A percentile compares a stretch with the other conserved stretches of the same genome.
Evolutionary conservation across 2,329 filamentous ascomycete species (phyloP).

Genomic region (Elsinoe arachidis): DNA sequence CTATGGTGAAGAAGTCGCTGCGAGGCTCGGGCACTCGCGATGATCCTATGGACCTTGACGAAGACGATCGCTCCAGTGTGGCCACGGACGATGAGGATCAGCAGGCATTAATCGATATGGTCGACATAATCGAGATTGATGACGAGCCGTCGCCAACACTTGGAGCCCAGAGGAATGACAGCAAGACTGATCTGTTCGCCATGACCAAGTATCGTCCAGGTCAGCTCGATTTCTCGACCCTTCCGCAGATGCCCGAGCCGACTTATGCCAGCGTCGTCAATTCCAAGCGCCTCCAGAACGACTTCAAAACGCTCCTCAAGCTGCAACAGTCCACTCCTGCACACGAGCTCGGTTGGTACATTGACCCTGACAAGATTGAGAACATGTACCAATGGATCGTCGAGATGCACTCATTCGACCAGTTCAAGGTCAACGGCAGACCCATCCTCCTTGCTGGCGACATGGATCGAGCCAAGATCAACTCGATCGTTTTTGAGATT

Average conservation of each 20-base stretch:
- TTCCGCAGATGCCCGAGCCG: constrained; percentile 59
- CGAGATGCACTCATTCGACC: constrained; percentile 69
- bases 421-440: constrained; percentile 20
- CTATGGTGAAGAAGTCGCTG: constrained; percentile 20
- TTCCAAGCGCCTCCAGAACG: constrained; percentile 54
- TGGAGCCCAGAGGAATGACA: constrained; percentile 5
- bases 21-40: constrained; percentile 22
- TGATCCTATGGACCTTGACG: constrained; percentile 22
- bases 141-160: background rate
- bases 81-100: constrained; percentile 43
- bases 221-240: constrained; percentile 49
- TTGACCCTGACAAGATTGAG: constrained; percentile 55
- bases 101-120: constrained; percentile 28
- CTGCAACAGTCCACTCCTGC: constrained; percentile 53
- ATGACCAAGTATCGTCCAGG: constrained; percentile 60
- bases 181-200: constrained; percentile 16
- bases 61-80: constrained; percentile 32
- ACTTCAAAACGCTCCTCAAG: constrained; percentile 56
- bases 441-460: constrained; percentile 62
- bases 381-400: constrained; percentile 90
- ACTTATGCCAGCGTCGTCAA: constrained; percentile 54
- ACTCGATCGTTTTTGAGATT: constrained; percentile 70
- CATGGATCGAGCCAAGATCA: constrained; percentile 54
- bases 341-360: constrained; percentile 73
- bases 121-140: constrained; percentile 4